phyloP scores from a whole-genome alignment of 306 rosid genomes.

The Trifolium fragiferum region DNA sequence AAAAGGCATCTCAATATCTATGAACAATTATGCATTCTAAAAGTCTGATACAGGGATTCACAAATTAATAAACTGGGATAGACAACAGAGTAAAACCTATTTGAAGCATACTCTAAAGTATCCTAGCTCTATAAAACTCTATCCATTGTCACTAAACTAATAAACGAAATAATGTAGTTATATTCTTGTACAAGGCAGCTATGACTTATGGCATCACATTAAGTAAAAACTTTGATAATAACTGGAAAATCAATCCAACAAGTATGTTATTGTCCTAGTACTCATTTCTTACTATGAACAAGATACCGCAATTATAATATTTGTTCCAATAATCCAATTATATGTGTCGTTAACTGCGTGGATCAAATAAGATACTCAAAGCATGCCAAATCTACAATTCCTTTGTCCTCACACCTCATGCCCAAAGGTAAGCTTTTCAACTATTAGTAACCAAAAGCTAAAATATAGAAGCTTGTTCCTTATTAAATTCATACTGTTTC shows the following conservation, averaged over 20 bases:
- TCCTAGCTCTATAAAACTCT: slow-evolving; percentile 4
- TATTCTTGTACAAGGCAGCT: neutral
- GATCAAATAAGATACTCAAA: neutral
- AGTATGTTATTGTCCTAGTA: slow-evolving; percentile 15
- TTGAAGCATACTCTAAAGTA: slow-evolving; percentile 15
- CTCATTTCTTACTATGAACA: slow-evolving; percentile 21
- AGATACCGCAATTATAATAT: slow-evolving; percentile 1
- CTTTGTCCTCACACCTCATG: neutral
- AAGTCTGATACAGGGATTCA: slow-evolving; percentile 17
- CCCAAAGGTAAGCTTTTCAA: neutral
- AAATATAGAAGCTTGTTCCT: slow-evolving; percentile 22
- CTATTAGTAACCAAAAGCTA: slow-evolving; percentile 1
- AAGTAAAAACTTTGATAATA: neutral
- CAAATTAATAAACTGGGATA: slow-evolving; percentile 12
- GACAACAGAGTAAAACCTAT: slow-evolving; percentile 32
- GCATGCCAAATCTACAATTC: slow-evolving; percentile 29
- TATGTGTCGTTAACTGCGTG: neutral
- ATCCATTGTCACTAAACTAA: neutral
- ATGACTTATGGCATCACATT: slow-evolving; percentile 19
- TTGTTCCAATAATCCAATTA: slow-evolving; percentile 11
- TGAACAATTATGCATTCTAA: slow-evolving; percentile 10
- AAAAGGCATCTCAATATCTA: slow-evolving; percentile 30
- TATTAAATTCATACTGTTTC: slow-evolving; percentile 9
- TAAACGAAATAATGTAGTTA: slow-evolving; percentile 18
- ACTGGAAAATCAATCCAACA: slow-evolving; percentile 21